phyloP scores from a whole-genome alignment of 2,329 filamentous ascomycete species.

The Colletotrichum melonis region DNA sequence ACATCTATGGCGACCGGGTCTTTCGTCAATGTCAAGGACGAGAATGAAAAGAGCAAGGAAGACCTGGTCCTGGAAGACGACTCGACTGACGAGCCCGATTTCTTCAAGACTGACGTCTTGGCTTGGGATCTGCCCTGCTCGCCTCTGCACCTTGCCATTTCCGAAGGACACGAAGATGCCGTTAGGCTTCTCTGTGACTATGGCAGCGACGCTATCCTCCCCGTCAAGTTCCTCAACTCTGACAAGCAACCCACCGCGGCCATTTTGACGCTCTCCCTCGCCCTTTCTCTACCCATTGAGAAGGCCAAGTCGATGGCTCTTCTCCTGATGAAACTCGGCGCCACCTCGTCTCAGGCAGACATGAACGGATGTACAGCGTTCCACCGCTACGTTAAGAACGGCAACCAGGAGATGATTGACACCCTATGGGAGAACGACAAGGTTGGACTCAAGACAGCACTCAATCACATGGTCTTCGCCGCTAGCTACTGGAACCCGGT shows the following conservation, averaged over 20 bases:
- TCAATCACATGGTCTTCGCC: constrained; percentile 71
- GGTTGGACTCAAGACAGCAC: constrained; percentile 69
- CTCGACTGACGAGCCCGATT: constrained; percentile 74
- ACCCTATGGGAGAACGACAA: constrained; percentile 66
- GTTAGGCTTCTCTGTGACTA: constrained; percentile 79
- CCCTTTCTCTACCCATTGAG: constrained; percentile 70
- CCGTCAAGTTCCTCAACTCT: constrained; percentile 72
- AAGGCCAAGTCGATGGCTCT: constrained; percentile 74
- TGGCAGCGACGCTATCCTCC: constrained; percentile 80
- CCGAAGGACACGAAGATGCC: constrained; percentile 75
- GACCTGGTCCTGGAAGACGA: constrained; percentile 61
- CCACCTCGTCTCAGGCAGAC: constrained; percentile 80
- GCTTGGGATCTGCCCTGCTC: constrained; percentile 83
- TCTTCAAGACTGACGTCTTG: constrained; percentile 82
- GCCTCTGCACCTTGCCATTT: constrained; percentile 82
- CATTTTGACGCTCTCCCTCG: constrained; percentile 77
- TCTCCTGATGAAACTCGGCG: constrained; percentile 75
- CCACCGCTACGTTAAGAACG: constrained; percentile 69
- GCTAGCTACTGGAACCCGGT: constrained; percentile 46
- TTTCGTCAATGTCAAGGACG: constrained; percentile 74
- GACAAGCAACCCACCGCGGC: constrained; percentile 64
- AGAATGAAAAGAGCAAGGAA: constrained; percentile 47
- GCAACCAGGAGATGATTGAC: constrained; percentile 60
- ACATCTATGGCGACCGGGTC: constrained; percentile 74
- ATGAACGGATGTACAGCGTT: constrained; percentile 72